phyloP scores from a whole-genome alignment of 306 rosid species.

The Malus sylvestris region DNA sequence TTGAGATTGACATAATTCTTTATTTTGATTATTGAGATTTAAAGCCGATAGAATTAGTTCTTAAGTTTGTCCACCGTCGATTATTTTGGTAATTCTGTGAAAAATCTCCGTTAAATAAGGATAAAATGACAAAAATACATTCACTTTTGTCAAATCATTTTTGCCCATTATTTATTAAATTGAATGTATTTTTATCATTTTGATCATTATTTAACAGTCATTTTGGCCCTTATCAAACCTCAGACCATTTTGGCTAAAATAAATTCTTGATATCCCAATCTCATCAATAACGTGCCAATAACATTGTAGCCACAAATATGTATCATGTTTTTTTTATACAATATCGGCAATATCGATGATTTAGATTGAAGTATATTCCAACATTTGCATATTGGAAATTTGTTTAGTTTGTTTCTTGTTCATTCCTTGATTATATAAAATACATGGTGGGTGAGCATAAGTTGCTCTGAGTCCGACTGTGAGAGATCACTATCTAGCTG shows the following conservation, averaged over 20 bases:
- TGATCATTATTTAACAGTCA: fast-evolving
- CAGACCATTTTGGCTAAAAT: too few relatives aligned
- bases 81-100: fast-evolving
- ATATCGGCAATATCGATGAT: too few relatives aligned
- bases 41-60: too few relatives aligned
- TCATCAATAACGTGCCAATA: background rate
- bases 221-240: too few relatives aligned
- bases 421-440: background rate
- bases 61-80: too few relatives aligned
- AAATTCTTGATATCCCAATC: too few relatives aligned
- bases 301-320: too few relatives aligned
- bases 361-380: background rate
- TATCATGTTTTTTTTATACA: background rate
- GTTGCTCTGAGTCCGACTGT: constrained; percentile 25
- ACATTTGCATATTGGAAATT: background rate
- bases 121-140: too few relatives aligned
- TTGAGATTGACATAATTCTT: too few relatives aligned
- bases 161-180: too few relatives aligned
- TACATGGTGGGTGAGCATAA: background rate
- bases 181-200: fast-evolving
- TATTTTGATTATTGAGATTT: fast-evolving
- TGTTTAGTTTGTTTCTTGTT: background rate
- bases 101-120: too few relatives aligned
- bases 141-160: too few relatives aligned
- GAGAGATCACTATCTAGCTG: constrained; percentile 22